phyloP scores from a whole-genome alignment of 1,284 basidiomycete genomes.

The Polyporus tsugae region DNA sequence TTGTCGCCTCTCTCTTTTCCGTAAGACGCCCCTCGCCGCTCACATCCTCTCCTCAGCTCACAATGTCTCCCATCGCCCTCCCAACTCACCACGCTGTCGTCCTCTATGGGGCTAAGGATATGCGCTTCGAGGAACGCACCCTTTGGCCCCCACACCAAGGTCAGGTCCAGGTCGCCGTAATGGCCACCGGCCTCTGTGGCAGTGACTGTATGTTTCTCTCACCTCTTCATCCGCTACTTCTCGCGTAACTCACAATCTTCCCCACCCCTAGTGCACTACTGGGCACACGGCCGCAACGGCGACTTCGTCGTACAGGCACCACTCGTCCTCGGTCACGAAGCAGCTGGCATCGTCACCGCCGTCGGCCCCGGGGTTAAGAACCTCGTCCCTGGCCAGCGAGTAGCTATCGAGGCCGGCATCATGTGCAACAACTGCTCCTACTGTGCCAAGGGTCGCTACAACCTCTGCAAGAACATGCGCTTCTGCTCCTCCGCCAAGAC shows the following conservation, averaged over 20 bases:
- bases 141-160: constrained; percentile 72
- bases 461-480: constrained; percentile 89
- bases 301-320: constrained; percentile 87
- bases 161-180: constrained; percentile 78
- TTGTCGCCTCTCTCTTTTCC: constrained; percentile 27
- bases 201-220: constrained; percentile 73
- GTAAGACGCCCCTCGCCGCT: constrained; percentile 29
- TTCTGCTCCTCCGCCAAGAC: constrained; percentile 93
- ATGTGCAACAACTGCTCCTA: constrained; percentile 80
- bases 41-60: constrained; percentile 28
- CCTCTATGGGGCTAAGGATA: constrained; percentile 76
- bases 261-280: constrained; percentile 81
- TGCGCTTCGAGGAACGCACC: constrained; percentile 74
- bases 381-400: constrained; percentile 85
- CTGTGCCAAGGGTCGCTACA: constrained; percentile 86
- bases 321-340: constrained; percentile 93
- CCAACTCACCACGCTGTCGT: constrained; percentile 69
- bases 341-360: constrained; percentile 83
- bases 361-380: constrained; percentile 71
- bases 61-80: constrained; percentile 68
- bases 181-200: constrained; percentile 91
- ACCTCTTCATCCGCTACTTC: constrained; percentile 31
- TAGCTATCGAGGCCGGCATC: constrained; percentile 94
- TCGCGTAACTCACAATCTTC: constrained; percentile 22
- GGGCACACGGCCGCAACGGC: constrained; percentile 88